Evolutionary conservation across 2,329 filamentous ascomycete genomes (phyloP).

Genomic region (Sphaerulina vaccinii): DNA sequence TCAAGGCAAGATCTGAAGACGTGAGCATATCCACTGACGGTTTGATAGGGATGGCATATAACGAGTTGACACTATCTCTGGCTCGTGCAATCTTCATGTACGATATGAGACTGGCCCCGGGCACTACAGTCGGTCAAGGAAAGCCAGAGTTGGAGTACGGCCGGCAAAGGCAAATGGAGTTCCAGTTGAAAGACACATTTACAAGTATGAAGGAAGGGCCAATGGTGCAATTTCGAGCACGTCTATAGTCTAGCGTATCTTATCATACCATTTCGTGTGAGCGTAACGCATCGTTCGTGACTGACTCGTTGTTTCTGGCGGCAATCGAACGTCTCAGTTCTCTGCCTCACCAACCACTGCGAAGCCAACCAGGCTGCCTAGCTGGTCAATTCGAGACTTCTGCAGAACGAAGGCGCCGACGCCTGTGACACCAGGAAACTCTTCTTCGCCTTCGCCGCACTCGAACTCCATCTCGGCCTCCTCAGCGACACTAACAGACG

Average conservation of each 20-base stretch:
- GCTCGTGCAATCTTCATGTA: constrained; percentile 22
- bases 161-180: constrained; percentile 13
- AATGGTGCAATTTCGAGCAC: constrained; percentile 14
- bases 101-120: constrained; percentile 24
- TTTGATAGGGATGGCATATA: constrained; percentile 19
- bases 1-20: too few relatives aligned
- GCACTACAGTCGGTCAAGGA: constrained; percentile 15
- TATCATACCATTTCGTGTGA: neutral
- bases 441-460: neutral
- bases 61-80: constrained; percentile 24
- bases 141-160: constrained; percentile 13
- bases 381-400: neutral
- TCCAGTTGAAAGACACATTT: constrained; percentile 20
- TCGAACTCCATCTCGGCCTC: neutral
- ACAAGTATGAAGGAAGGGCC: constrained; percentile 22
- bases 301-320: neutral
- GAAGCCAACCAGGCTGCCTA: neutral
- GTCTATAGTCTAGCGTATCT: neutral
- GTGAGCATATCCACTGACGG: neutral
- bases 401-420: neutral
- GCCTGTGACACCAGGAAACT: neutral
- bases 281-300: neutral
- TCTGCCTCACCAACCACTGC: neutral
- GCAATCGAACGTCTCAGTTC: too few relatives aligned
- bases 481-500: neutral